Percentiles rank a stretch among this genome's conserved stretches.
Conservation (phyloP, 257 asterid species). For the Rhazya stricta region DNA sequence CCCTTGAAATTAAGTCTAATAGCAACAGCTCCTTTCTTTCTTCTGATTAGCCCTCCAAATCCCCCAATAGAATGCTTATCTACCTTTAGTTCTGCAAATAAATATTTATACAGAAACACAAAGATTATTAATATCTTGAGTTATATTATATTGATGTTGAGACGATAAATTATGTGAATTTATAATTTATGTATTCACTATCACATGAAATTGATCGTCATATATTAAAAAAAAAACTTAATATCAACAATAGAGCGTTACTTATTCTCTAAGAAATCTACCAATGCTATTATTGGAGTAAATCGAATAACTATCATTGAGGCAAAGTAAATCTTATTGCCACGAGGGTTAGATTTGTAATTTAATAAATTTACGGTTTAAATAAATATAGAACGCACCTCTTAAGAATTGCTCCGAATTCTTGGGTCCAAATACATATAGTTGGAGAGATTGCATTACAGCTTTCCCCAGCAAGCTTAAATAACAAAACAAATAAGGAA, state of each 20-base stretch:
- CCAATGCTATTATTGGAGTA: too few species aligned
- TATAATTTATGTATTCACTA: too few species aligned
- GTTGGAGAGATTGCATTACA: slow-evolving; percentile 58
- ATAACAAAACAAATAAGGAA: neutral
- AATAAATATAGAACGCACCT: slow-evolving; percentile 22
- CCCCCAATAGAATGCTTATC: slow-evolving; percentile 60
- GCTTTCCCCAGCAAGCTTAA: slow-evolving; percentile 52
- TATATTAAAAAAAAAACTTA: too few species aligned
- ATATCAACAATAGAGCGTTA: too few species aligned
- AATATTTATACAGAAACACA: neutral
- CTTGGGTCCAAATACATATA: slow-evolving; percentile 50
- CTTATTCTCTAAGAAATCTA: too few species aligned
- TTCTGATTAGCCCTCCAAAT: slow-evolving; percentile 57
- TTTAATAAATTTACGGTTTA: neutral
- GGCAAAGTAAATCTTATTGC: too few species aligned
- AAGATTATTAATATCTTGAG: too few species aligned
- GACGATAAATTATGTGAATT: too few species aligned
- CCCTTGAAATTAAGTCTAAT: slow-evolving; percentile 46
- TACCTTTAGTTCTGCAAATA: slow-evolving; percentile 39
- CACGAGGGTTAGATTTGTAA: neutral
- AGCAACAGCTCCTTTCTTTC: slow-evolving; percentile 72
- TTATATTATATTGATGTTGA: too few species aligned
- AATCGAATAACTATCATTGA: neutral
- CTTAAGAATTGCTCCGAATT: slow-evolving; percentile 25
- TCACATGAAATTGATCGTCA: too few species aligned